These are phyloP conservation scores for Phlyctochytrium bullatum DNA, from an alignment of 192 early-diverging fungal species.

Conservation along the genomic window DNA sequence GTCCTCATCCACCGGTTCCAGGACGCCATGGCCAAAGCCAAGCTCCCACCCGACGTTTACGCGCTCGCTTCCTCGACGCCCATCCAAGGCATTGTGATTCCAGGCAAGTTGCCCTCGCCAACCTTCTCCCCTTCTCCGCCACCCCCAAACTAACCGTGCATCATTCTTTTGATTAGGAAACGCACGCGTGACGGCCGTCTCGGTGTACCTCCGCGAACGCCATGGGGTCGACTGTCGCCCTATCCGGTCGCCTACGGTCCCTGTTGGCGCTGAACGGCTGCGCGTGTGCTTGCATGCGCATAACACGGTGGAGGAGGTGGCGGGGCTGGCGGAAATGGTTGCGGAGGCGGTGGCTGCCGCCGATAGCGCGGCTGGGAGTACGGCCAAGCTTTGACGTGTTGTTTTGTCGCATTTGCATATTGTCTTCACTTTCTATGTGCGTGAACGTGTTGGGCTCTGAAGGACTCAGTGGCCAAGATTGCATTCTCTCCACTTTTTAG, in stretches of 20 bases:
- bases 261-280: constrained; percentile 73
- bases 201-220: constrained; percentile 34
- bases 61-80: constrained; percentile 66
- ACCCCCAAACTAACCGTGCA: neutral
- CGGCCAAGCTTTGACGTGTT: no score
- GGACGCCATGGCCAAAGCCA: neutral
- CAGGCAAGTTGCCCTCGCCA: constrained; percentile 56
- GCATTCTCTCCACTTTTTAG: no score
- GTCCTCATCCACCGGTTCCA: constrained; percentile 52
- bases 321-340: constrained; percentile 33
- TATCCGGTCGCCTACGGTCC: constrained; percentile 77
- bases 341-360: no score
- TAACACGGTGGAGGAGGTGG: constrained; percentile 65
- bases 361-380: no score
- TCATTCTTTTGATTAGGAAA: constrained; percentile 43
- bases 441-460: no score
- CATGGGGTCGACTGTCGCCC: constrained; percentile 68
- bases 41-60: constrained; percentile 6
- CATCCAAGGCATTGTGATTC: constrained; percentile 76
- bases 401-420: no score
- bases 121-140: constrained; percentile 15
- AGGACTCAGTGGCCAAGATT: no score
- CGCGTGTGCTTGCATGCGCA: constrained; percentile 80
- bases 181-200: constrained; percentile 42
- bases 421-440: no score